Percentiles rank a stretch among this genome's conserved stretches.
These are phyloP conservation scores for Penicillium cataractarum DNA, from an alignment of 495 filamentous ascomycete species.

Conservation along the genomic window DNA sequence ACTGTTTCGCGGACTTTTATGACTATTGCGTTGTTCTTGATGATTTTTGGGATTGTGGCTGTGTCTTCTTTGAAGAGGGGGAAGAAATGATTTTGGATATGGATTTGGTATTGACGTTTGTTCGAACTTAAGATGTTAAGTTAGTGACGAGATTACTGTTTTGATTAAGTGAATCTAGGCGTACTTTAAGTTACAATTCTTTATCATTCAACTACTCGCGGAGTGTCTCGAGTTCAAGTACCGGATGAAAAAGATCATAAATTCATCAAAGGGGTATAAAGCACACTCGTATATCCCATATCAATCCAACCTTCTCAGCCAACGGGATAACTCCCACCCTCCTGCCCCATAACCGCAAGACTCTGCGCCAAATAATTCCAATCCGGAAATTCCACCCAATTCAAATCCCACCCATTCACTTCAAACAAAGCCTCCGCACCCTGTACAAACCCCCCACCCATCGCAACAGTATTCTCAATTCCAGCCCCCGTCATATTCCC, in stretches of 20 bases:
- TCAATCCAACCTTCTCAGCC: not conserved
- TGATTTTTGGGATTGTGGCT: conserved; percentile 5
- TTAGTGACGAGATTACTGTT: not conserved
- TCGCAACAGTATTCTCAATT: not conserved
- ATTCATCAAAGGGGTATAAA: not conserved
- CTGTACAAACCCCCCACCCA: conserved; percentile 4
- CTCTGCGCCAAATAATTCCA: conserved; percentile 30
- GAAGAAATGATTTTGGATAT: not conserved
- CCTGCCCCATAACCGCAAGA: conserved; percentile 19
- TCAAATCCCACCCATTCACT: conserved; percentile 25
- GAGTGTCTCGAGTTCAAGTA: too few relatives aligned
- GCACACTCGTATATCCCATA: too few relatives aligned
- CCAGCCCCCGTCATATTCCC: not conserved
- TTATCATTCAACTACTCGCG: too few relatives aligned
- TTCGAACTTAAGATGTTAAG: not conserved
- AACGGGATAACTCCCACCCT: not conserved
- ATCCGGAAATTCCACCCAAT: conserved; percentile 27
- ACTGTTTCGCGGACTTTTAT: not conserved
- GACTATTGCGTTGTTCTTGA: not conserved
- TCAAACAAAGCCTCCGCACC: conserved; percentile 14
- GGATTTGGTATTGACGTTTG: not conserved
- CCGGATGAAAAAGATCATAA: not conserved
- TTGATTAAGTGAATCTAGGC: too few relatives aligned
- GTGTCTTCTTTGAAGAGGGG: not conserved
- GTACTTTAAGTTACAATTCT: too few relatives aligned